Base-by-base conservation (phyloP, 257 asterid genomes). In the Solanum megistacrolobum region DNA sequence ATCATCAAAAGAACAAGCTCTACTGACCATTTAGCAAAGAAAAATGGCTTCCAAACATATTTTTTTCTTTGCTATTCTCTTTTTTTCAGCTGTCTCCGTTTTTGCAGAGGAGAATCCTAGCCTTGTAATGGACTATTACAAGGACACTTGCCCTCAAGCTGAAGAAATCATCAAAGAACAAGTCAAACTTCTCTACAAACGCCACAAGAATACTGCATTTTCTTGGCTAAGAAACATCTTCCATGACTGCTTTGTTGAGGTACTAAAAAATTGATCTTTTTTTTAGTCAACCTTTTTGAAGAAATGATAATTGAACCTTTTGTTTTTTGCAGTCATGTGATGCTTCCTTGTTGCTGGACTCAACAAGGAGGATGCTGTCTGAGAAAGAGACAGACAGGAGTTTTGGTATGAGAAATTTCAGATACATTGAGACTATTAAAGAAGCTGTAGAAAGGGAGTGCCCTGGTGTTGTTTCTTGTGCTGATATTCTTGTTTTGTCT, bases 221-320 rank as follows among this genome's bases (percentile, higher is more conserved):
- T 97, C 98, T 34, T 97, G 99, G 99, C 98, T 97, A 83, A 93
- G 99, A 85, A 97, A 97, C 93, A 94, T 97, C 87, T 97, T 97
- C 94, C 99, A 97, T 83, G 99, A 97, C 96, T 97, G 99, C 94
- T 92, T 92, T 81, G 99, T 97, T 46, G 95, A 95, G 98, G 99
- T 95, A 87, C n/a, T 39, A 29, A 29, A 29, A 29, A 29, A 29
- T 29, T 29, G 29, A 31, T 31, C 32, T 31, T 31, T 31, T 39
- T 52, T 12, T 34, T 7, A 1, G 85, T 1, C 16, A 25, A 27
- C 36, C 18, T 79, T 81, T 25, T 14, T 81, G 85, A 39, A 39
- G 43, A 39, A 39, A 39, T 39, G 43, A 39, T 39, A 39, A 39
- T 39, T 39, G 43, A 39, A 39, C 43, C 43, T 39, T 39, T 39